Percentiles rank a stretch among this genome's conserved stretches.
Conservation (phyloP, 1,139 yeast genomes). For the Arxiozyma telluris region DNA sequence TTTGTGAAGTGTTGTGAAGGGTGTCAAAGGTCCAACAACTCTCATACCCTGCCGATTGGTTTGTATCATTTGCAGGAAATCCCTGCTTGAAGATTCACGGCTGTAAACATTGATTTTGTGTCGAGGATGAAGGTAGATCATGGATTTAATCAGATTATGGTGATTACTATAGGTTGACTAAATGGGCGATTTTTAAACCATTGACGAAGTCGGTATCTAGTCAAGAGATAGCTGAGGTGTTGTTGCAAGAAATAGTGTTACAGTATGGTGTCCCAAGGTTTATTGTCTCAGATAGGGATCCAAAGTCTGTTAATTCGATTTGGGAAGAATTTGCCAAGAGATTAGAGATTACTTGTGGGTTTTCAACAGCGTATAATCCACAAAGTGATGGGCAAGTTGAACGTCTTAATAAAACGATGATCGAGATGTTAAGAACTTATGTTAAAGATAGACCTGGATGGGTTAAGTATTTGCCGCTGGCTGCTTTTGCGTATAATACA, state of each 20-base stretch:
- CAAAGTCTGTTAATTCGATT: background rate
- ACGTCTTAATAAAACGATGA: background rate
- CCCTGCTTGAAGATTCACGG: background rate
- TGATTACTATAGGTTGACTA: slow-evolving; percentile 1
- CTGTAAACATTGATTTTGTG: slow-evolving; percentile 1
- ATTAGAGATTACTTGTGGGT: background rate
- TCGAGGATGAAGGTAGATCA: background rate
- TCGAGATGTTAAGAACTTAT: slow-evolving; percentile 13
- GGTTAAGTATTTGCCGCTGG: background rate
- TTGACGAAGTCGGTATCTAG: background rate
- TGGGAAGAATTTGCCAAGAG: slow-evolving; percentile 1
- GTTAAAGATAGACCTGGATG: slow-evolving; percentile 14
- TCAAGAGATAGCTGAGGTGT: background rate
- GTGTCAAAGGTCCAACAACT: no score
- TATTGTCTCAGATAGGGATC: background rate
- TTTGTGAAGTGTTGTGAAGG: background rate
- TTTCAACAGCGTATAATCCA: background rate
- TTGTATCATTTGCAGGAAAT: background rate
- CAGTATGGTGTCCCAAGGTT: background rate
- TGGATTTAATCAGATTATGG: background rate
- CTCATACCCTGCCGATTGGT: background rate
- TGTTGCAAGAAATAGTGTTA: background rate
- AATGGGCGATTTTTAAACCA: background rate
- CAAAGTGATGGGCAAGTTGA: background rate
- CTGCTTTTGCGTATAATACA: background rate